Evolutionary conservation across 441 rosid species (phyloP), one percentile per base, ranked within the genome.

Genomic region (Pelargonium cotyledonis): DNA sequence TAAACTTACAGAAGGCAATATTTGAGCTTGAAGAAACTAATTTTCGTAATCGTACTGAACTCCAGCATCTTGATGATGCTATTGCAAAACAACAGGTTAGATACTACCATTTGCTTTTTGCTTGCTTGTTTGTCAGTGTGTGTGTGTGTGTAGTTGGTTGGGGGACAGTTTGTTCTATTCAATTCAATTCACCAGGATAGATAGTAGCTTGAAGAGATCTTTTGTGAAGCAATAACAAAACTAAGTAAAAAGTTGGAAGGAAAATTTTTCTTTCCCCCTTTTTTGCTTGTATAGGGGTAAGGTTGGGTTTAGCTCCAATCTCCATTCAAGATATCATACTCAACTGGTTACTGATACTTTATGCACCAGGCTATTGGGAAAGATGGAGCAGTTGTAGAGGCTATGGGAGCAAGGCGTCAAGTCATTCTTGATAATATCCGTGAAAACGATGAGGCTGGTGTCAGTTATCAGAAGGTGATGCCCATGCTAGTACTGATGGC

Each of bases 21-120:
- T 88, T 85, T 87, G 96, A 94, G 78, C 93, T 94, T 16, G 97
- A 94, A 77, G 98, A 94, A 82, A 86, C 89, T 53, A 89, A 91
- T 75, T 84, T 88, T 47, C 85, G 72, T 75, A 91, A 91, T 65
- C 93, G 86, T 70, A 71, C 78, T 64, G 96, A 90, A 79, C 97
- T 93, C 70, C 91, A 85, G 76, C 89, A 86, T 75, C 98, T 93
- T 47, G 98, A 93, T 75, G 95, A 88, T 76, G 89, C 90, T 8
- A 88, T 93, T 76, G 92, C 90, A 38, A 86, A 89, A 75, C 87
- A 84, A 51, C 93, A 87, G 95, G 98, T 93, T 70, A 29, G 77
- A 18, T 65, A 41, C 8, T 57, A 55, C 62, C 5, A 8, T 26
- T 26, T 2, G 31, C 31, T 26, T 26, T 26, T 26, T 26, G 31